Base-by-base conservation (phyloP, 2,329 filamentous ascomycete species). In the Penicillium sp. region DNA sequence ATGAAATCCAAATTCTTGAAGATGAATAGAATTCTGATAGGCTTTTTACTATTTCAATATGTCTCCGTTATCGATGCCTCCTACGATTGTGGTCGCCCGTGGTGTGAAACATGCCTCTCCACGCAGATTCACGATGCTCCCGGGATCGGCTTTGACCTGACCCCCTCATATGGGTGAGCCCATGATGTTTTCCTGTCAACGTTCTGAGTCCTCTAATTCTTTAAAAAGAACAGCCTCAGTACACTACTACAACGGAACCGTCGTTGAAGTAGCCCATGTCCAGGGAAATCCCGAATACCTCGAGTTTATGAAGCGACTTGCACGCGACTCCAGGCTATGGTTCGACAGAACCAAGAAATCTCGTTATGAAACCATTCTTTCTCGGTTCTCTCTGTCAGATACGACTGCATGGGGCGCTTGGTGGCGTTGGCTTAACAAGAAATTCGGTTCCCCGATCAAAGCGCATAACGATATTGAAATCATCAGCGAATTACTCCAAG, bases 131-230 rank as follows among this genome's bases (percentile, higher is more conserved):
- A 54, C 48, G 57, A 59, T 56, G 56, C 56, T 37, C 56, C 55
- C 9, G 56, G 58, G 27, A 13, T 55, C 37, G 55, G 58, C 42
- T 60, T 60, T 45, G 55, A 60, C 33, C 43, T 60, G n/a, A 60
- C 55, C 21, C 49, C 49, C 4, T 53, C 46, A 44, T 60, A 60
- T 39, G 55, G 57, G 52, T 60, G 35, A 57, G 52, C 47, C 19
- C 26, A 31, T 21, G 22, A 31, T 44, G 26, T 45, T n/a, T 9
- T 46, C 22, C 37, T 19, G 27, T 47, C 11, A 22, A 35, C 21
- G 22, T 27, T n/a, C n/a, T 29, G 31, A 49, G 13, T 27, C 43
- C 9, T 50, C 52, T 57, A 52, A 60, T 26, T 7, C 10, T 37
- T 31, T 6, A 19, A 35, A 52, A 14, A 57, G 58, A 11, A 60